Evolutionary conservation across 2,329 filamentous ascomycete genomes (phyloP), one percentile per base, ranked within the genome.

Genomic region (Diplodia seriata): DNA sequence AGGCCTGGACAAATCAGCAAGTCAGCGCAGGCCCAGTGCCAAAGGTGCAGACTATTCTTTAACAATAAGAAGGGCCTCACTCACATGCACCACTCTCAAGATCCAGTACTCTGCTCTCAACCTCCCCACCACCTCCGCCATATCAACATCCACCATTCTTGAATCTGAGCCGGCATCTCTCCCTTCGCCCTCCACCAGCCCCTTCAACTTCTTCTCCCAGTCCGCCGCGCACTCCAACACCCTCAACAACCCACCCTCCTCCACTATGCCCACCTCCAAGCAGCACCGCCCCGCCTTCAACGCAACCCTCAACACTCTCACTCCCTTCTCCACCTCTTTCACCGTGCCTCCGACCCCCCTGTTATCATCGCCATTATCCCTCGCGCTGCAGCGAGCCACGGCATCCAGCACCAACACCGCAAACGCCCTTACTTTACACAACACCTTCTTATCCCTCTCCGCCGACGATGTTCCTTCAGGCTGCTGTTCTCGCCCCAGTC

Each of bases 401-500:
- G 67, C 43, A 31, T 90, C 87, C 15, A 97, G 81, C 67, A 94
- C 77, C 15, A 89, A 79, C 73, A 92, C 93, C 0, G 91, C 86
- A 72, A 94, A 85, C 5, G 82, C 79, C 23, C 11, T 69, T 66
- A 14, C 66, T 67, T 23, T 73, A 72, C 15, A 69, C 65, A n/a
- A 15, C 5, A 26, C 18, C 31, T n/a, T 64, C 36, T 33, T 57
- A 8, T 47, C n/a, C 15, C 23, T 29, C 9, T 43, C n/a, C 0
- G 54, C 64, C 3, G 57, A 8, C 36, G 43, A 20, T 47, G 8
- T n/a, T 11, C 5, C n/a, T 20, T 3, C 26, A 2, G 2, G 26
- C 18, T 20, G 43, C n/a, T 71, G 71, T 40, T 75, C 70, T n/a
- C 76, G 75, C 49, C 72, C 74, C 43, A 87, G 73, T 31, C 85